Conservation (phyloP, 2,329 filamentous ascomycete genomes). For the Colletotrichum echinochloae region DNA sequence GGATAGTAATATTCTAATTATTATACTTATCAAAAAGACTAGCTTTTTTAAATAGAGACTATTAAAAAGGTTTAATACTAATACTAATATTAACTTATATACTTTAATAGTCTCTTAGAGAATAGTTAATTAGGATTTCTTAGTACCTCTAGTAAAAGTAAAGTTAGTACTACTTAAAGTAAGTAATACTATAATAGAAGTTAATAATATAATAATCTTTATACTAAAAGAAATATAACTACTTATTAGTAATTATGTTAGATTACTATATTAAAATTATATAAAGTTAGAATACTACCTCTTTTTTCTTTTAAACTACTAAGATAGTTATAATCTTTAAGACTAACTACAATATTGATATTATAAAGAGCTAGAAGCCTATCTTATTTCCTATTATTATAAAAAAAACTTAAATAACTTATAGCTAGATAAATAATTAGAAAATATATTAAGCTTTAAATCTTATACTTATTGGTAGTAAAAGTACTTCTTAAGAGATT, state of each 20-base stretch:
- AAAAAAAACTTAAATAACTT: background rate
- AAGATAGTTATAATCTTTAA: background rate
- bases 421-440: background rate
- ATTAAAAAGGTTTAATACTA: background rate
- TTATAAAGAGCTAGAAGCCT: background rate
- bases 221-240: background rate
- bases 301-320: background rate
- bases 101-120: background rate
- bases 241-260: background rate
- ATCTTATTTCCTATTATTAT: background rate
- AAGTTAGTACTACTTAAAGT: background rate
- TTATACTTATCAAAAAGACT: background rate
- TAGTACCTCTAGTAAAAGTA: background rate
- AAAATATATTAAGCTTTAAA: too few species aligned
- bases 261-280: fast-evolving
- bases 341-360: background rate
- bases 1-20: background rate
- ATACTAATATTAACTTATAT: background rate
- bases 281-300: too few species aligned
- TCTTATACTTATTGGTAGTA: background rate
- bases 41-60: background rate
- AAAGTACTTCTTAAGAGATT: background rate
- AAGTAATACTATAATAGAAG: background rate
- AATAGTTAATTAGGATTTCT: fast-evolving
- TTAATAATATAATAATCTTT: background rate